Conservation (phyloP, 371 early-diverging fungal genomes). For the Rhizopus stolonifer region DNA sequence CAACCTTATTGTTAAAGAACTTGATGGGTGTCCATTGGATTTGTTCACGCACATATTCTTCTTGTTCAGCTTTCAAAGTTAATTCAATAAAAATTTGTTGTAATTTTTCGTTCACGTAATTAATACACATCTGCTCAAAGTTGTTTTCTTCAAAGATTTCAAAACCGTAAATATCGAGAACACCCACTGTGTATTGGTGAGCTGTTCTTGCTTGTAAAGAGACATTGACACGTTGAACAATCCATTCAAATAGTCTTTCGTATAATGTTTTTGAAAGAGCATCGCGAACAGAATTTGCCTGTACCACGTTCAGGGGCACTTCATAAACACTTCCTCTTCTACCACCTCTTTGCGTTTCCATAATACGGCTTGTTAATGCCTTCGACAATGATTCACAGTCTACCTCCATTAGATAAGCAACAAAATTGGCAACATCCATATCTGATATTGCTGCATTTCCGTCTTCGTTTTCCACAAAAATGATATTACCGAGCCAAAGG, state of each 20-base stretch:
- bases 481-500: constrained; percentile 82
- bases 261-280: constrained; percentile 86
- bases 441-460: constrained; percentile 67
- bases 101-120: constrained; percentile 99
- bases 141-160: constrained; percentile 97
- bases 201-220: constrained; percentile 68
- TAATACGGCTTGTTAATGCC: constrained; percentile 66
- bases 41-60: constrained; percentile 95
- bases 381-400: constrained; percentile 62
- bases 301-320: constrained; percentile 77
- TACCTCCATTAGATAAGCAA: constrained; percentile 78
- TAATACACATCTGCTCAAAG: constrained; percentile 99
- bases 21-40: constrained; percentile 99
- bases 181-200: constrained; percentile 83
- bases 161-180: constrained; percentile 96
- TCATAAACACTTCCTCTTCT: constrained; percentile 79
- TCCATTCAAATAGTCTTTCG: constrained; percentile 88
- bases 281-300: constrained; percentile 81
- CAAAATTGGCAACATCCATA: constrained; percentile 69
- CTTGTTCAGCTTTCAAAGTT: constrained; percentile 97
- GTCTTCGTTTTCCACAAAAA: constrained; percentile 69
- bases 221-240: constrained; percentile 80
- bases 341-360: constrained; percentile 83
- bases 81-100: constrained; percentile 99
- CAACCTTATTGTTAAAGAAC: constrained; percentile 98